Conservation (phyloP, 306 rosid genomes). For the Rubus parviflorus region DNA sequence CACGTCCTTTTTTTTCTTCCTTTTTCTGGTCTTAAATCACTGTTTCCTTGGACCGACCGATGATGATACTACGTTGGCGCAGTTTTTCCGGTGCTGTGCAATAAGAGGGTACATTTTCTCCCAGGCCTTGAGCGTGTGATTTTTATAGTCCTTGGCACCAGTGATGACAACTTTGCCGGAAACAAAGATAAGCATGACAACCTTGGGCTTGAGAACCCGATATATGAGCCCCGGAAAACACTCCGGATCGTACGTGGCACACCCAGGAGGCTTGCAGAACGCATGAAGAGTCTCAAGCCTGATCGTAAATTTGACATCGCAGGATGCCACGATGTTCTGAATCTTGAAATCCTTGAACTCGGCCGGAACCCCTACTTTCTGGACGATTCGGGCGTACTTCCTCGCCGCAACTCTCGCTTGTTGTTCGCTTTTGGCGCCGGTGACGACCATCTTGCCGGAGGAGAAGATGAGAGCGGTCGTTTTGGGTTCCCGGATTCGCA, state of each 20-base stretch:
- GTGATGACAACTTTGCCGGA: neutral
- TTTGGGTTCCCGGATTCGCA: neutral
- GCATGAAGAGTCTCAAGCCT: neutral
- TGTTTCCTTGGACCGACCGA: neutral
- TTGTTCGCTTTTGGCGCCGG: neutral
- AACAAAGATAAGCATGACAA: neutral
- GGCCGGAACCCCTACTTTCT: neutral
- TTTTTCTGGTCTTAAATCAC: neutral
- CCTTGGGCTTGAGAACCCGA: neutral
- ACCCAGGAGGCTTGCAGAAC: neutral
- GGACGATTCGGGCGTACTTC: neutral
- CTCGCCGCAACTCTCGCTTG: neutral
- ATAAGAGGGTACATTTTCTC: neutral
- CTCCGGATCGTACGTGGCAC: neutral
- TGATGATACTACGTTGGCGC: neutral
- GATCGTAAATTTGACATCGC: neutral
- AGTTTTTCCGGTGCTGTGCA: neutral
- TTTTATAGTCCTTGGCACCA: neutral
- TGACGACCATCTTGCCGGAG: neutral
- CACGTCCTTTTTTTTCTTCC: neutral
- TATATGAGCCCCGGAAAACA: neutral
- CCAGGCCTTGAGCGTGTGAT: neutral
- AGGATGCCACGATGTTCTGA: constrained; percentile 1
- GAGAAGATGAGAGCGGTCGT: constrained; percentile 1
- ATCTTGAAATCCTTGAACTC: neutral